Base-by-base conservation (phyloP, 2,329 filamentous ascomycete genomes). In the Orbilia javanica region DNA sequence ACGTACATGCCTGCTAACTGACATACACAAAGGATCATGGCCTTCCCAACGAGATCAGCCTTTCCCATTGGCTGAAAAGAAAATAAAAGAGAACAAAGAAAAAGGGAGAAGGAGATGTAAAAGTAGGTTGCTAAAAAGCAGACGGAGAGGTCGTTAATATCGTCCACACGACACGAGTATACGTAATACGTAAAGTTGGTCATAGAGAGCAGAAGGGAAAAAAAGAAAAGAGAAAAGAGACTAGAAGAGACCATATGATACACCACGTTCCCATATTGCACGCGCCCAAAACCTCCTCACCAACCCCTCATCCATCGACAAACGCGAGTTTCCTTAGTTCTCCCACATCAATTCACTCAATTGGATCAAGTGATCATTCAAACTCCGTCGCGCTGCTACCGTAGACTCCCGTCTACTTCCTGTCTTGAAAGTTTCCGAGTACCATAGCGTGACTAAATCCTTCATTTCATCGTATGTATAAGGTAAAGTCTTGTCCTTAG, bases 331-430 rank as follows among this genome's bases (percentile, higher is more conserved):
- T 22, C 22, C 10, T 52, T 46, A 88, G 74, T 84, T 87, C 84
- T 90, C 88, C 90, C 89, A 93, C 88, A 92, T 89, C 81, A 90
- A 87, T 86, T 94, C 92, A 81, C 90, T 92, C 81, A 94, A 85
- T 81, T 88, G 88, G 77, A 92, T 84, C 82, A 92, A 83, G 85
- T 91, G 90, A 81, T 93, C 91, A 70, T 89, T 90, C 87, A 93
- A 87, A 82, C 88, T 87, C 82, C 91, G 87, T 86, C 89, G 90
- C 2, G 91, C 92, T 75, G 89, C 88, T 22, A 52, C 87, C 88
- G 70, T 92, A 88, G 34, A 92, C 91, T 80, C 92, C 86, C 84
- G 92, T 89, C 62, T 89, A 88, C 90, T 90, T 5, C 87, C 87
- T 80, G 92, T 83, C 64, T 44, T 69, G 20, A 79, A 66, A 82